Conservation (phyloP, 176 grass and related monocot genomes). For the Phragmites australis region DNA sequence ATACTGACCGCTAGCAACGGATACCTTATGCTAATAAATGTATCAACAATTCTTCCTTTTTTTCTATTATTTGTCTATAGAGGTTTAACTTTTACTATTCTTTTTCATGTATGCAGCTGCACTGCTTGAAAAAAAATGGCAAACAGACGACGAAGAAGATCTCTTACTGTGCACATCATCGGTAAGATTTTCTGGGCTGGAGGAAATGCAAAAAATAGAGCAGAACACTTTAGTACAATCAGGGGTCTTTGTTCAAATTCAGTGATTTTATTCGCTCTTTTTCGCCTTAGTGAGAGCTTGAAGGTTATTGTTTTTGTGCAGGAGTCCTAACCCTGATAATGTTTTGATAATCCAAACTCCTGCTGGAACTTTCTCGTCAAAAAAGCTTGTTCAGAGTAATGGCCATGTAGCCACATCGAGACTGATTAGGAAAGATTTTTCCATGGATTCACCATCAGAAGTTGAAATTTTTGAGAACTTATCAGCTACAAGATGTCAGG, state of each 20-base stretch:
- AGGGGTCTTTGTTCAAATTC: neutral
- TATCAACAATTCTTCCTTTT: neutral
- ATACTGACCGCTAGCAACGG: constrained; percentile 19
- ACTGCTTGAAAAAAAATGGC: constrained; percentile 84
- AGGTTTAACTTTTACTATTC: constrained; percentile 26
- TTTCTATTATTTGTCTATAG: constrained; percentile 9
- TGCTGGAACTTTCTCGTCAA: constrained; percentile 89
- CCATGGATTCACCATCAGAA: constrained; percentile 42
- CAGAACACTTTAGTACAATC: constrained; percentile 11
- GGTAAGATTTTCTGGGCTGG: constrained; percentile 55
- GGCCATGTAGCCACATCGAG: constrained; percentile 70
- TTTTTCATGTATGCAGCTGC: constrained; percentile 60
- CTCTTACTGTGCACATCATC: constrained; percentile 87
- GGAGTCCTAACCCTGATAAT: constrained; percentile 89
- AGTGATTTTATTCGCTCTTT: constrained; percentile 18
- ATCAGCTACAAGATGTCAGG: constrained; percentile 67
- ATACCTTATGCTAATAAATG: constrained; percentile 7
- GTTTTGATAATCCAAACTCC: constrained; percentile 96
- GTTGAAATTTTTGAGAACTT: constrained; percentile 45
- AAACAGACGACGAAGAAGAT: constrained; percentile 84
- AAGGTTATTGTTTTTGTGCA: constrained; percentile 45
- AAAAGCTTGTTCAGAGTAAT: constrained; percentile 69
- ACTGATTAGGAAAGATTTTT: constrained; percentile 82
- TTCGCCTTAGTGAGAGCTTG: neutral
- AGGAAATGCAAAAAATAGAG: neutral